These are phyloP conservation scores for Heterobasidion annosum DNA, from an alignment of 1,284 basidiomycete species.

Conservation along the genomic window DNA sequence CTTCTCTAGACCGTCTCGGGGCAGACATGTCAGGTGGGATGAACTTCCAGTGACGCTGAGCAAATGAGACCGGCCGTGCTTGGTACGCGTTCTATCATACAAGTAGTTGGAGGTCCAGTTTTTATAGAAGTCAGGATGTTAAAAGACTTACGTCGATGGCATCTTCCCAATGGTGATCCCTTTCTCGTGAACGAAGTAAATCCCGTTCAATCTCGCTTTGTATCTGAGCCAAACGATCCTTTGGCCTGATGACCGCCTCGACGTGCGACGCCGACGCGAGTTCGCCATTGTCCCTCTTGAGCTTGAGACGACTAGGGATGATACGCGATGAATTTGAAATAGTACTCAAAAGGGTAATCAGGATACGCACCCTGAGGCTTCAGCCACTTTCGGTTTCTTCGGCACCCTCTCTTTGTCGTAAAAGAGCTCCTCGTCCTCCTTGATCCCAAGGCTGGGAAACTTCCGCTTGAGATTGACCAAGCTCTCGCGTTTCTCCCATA, in stretches of 20 bases:
- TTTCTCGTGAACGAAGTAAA: slow-evolving; percentile 59
- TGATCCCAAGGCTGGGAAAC: slow-evolving; percentile 57
- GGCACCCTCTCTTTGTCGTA: slow-evolving; percentile 64
- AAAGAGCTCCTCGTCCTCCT: slow-evolving; percentile 78
- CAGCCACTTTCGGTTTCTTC: slow-evolving; percentile 43
- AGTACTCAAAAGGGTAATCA: slow-evolving; percentile 2
- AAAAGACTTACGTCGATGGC: slow-evolving; percentile 55
- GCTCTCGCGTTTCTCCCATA: slow-evolving; percentile 76
- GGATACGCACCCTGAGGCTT: slow-evolving; percentile 26
- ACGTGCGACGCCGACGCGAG: slow-evolving; percentile 12
- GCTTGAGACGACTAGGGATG: slow-evolving; percentile 44
- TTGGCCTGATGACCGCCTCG: slow-evolving; percentile 49
- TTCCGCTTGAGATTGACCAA: slow-evolving; percentile 78
- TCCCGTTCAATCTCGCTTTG: slow-evolving; percentile 61
- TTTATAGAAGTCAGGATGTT: neutral
- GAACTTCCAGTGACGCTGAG: slow-evolving; percentile 58
- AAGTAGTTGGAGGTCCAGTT: slow-evolving; percentile 5
- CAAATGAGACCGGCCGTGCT: slow-evolving; percentile 33
- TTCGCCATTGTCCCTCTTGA: slow-evolving; percentile 33
- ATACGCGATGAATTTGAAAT: slow-evolving; percentile 6
- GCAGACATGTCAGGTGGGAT: slow-evolving; percentile 35
- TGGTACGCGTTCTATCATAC: slow-evolving; percentile 52
- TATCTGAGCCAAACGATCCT: slow-evolving; percentile 57
- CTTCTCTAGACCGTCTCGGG: slow-evolving; percentile 22
- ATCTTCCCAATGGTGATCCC: slow-evolving; percentile 83